Percentiles rank a stretch among this genome's conserved stretches.
Conservation (phyloP, 495 filamentous ascomycete genomes). For the Aspergillus coremiiformis region DNA sequence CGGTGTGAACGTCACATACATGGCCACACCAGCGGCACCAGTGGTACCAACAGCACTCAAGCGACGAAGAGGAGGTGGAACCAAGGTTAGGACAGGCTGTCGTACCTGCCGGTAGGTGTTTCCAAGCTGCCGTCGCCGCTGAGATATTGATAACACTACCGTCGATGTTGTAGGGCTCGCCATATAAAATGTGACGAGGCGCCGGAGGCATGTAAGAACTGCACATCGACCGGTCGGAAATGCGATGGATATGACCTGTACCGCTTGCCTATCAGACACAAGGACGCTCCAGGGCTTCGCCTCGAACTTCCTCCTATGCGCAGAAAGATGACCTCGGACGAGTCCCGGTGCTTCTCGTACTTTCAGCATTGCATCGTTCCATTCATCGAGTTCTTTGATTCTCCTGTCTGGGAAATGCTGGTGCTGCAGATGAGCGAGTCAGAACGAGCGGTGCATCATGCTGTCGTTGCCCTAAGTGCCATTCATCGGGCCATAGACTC, state of each 20-base stretch:
- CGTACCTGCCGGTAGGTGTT: too few species aligned
- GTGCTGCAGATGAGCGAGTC: background rate
- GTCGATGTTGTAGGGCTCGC: slow-evolving; percentile 1
- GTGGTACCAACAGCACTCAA: too few species aligned
- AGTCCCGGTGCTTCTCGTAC: background rate
- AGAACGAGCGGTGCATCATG: background rate
- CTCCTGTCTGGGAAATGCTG: background rate
- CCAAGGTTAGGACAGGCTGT: too few species aligned
- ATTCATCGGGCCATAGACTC: background rate
- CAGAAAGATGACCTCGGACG: background rate
- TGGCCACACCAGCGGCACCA: too few species aligned
- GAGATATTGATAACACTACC: too few species aligned
- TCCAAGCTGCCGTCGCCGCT: too few species aligned
- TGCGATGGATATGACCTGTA: background rate
- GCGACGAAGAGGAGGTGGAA: too few species aligned
- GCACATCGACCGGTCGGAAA: background rate
- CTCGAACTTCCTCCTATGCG: too few species aligned
- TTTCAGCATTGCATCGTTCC: background rate
- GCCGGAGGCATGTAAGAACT: slow-evolving; percentile 1
- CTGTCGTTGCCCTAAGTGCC: background rate
- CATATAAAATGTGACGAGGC: slow-evolving; percentile 11
- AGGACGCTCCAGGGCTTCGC: too few species aligned
- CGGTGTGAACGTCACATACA: too few species aligned
- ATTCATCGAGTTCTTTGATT: background rate
- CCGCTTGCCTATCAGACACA: background rate